Evolutionary conservation across 345 rosid genomes (phyloP), one percentile per base, ranked within the genome.

Genomic region (Bruguiera sexangula): DNA sequence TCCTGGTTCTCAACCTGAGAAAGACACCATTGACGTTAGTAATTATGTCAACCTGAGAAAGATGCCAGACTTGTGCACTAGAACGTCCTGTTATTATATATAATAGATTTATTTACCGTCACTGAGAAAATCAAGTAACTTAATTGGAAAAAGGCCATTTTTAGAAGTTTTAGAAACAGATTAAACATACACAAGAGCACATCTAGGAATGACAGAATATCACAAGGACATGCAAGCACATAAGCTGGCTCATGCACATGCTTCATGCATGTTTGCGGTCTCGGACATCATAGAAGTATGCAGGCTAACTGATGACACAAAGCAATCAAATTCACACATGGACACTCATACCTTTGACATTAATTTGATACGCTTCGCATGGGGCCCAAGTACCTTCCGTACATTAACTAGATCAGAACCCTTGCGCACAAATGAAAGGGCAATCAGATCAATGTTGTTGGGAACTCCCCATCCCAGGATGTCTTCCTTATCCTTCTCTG

Each of bases 391-490:
- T 75, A 89, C 94, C 82, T 81, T 86, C 8, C 94, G 90, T 18
- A 89, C 97, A 60, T 83, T 81, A 69, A 92, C 91, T 82, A 92
- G 97, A 79, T 92, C 97, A 0, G 96, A 89, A 5, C 97, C 97
- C 81, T 92, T 92, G 67, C 97, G 94, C 26, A 92, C 96, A 79
- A 92, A 92, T 3, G 97, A 92, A 58, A 92, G 91, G 30, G 93
- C 97, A 74, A 91, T 91, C 91, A 91, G 87, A 85, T 89, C 93
- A 63, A 91, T 91, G 8, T 69, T 75, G 77, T 92, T 92, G 1
- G 96, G 96, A 63, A 89, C 92, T 76, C 97, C 97, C 96, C 97
- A 92, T 21, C 48, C 73, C 27, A 92, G 77, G 78, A 89, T 92
- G 77, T 92, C 97, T 62, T 89, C 96, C 77, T 86, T 83, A 74